Evolutionary conservation across 2,329 filamentous ascomycete species (phyloP).

Genomic region (Penicillium frequentans): DNA sequence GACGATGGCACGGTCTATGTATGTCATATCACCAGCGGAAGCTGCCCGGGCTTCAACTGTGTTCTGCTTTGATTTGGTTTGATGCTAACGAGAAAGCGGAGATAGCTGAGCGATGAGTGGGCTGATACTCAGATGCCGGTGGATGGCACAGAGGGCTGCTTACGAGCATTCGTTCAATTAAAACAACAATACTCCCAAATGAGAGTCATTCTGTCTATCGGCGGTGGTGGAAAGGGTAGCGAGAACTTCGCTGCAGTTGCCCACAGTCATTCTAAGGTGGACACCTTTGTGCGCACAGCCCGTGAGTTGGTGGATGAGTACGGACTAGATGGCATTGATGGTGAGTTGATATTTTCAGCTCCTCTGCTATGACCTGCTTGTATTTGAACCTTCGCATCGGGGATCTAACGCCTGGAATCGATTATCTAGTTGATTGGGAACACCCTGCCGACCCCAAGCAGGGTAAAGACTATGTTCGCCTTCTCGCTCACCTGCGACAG

Average conservation of each 20-base stretch:
- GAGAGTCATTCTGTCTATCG: conserved; percentile 75
- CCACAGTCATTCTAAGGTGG: conserved; percentile 57
- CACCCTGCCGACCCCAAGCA: conserved; percentile 67
- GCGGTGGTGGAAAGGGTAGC: conserved; percentile 64
- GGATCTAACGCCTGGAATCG: neutral
- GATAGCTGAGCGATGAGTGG: conserved; percentile 74
- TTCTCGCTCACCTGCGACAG: conserved; percentile 66
- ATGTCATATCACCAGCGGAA: conserved; percentile 35
- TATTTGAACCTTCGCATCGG: neutral
- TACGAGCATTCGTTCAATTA: conserved; percentile 71
- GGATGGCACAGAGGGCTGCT: conserved; percentile 68
- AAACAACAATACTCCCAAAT: conserved; percentile 70
- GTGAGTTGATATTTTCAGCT: conserved; percentile 47
- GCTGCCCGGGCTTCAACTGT: neutral
- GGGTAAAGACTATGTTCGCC: conserved; percentile 67
- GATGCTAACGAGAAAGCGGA: conserved; percentile 2
- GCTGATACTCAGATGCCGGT: conserved; percentile 72
- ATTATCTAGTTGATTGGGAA: conserved; percentile 71
- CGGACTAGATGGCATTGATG: conserved; percentile 73
- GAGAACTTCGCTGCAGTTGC: conserved; percentile 69
- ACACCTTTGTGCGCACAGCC: conserved; percentile 70
- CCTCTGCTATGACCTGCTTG: neutral
- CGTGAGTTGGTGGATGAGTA: conserved; percentile 68
- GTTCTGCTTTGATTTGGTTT: neutral
- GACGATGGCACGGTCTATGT: conserved; percentile 74